Evolutionary conservation across 1,139 yeast species (phyloP), one percentile per base, ranked within the genome.

Genomic region (Hansenula lynferdii): DNA sequence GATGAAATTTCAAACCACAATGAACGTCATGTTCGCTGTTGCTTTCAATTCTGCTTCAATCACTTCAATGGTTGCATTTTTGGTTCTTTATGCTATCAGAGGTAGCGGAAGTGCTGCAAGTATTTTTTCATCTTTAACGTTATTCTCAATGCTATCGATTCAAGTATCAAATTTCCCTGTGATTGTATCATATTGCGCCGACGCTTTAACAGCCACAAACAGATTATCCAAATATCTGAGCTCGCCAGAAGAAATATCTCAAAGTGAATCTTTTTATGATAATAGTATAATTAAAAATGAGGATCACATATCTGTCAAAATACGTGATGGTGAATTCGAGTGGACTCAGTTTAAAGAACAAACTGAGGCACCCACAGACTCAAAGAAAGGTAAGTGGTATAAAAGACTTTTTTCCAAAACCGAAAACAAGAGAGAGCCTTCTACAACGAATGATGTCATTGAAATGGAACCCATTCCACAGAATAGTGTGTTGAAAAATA

Each of bases 41-140:
- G 77, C 81, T 3, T 62, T 75, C 54, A 69, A 80, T 5, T 66
- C 82, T 37, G 79, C 92, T 0, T 70, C 72, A 23, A 57, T 84
- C 42, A 75, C 89, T 1, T 80, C 92, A 6, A 69, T 82, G 72
- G 68, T 77, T 1, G 72, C 95, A 0, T 87, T 86, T 52, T 73
- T 86, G 48, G 79, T 79, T 0, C 65, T 83, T 49, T 79, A 79
- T 48, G 75, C 72, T 29, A 61, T 78, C 3, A 62, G 69, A 34
- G 60, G 66, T 17, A 52, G 50, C 7, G 69, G 76, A 47, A 66
- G 69, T 41, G 79, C 94, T 2, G 87, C 87, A 3, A 65, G 70
- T 22, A 75, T 86, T 11, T 89, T 87, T 54, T 75, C 96, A 0
- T 81, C 95, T 5, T 67, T 89, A 37, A 70, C 90, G 0, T 68